These are phyloP conservation scores for Lavandula angustifolia DNA, from an alignment of 257 asterid genomes.

Conservation along the genomic window DNA sequence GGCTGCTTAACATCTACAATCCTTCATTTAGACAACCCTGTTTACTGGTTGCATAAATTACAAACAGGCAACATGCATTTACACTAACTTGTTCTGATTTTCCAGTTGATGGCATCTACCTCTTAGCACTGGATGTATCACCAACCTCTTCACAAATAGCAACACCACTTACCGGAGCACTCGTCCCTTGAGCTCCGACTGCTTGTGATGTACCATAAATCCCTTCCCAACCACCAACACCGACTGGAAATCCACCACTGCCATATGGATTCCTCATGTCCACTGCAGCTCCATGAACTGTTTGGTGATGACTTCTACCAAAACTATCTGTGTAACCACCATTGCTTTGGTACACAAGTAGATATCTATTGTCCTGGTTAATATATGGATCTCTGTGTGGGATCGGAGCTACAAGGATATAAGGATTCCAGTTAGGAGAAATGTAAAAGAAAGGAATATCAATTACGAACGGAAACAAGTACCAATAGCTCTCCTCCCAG, in stretches of 20 bases:
- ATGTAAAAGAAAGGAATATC: background rate
- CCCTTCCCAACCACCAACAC: conserved; percentile 38
- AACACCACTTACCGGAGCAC: conserved; percentile 22
- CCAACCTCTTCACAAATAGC: conserved; percentile 44
- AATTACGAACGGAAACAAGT: too few relatives aligned
- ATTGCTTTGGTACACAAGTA: conserved; percentile 37
- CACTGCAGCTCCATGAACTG: conserved; percentile 32
- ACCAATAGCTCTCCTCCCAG: conserved; percentile 66
- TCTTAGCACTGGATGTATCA: conserved; percentile 35
- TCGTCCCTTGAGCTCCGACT: background rate
- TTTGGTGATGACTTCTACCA: conserved; percentile 34
- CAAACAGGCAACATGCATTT: too few relatives aligned
- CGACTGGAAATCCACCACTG: conserved; percentile 30
- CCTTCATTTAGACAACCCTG: too few relatives aligned
- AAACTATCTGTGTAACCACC: conserved; percentile 40
- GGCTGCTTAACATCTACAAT: too few relatives aligned
- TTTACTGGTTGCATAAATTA: too few relatives aligned
- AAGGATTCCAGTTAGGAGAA: conserved; percentile 25
- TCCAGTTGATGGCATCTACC: conserved; percentile 33
- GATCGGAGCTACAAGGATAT: conserved; percentile 44
- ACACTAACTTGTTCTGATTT: too few relatives aligned
- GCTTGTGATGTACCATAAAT: conserved; percentile 36
- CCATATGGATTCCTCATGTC: conserved; percentile 46
- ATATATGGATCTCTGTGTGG: conserved; percentile 34
- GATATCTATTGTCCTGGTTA: conserved; percentile 40